Evolutionary conservation across 768 basidiomycete genomes (phyloP).

Genomic region (Suillus luteus): DNA sequence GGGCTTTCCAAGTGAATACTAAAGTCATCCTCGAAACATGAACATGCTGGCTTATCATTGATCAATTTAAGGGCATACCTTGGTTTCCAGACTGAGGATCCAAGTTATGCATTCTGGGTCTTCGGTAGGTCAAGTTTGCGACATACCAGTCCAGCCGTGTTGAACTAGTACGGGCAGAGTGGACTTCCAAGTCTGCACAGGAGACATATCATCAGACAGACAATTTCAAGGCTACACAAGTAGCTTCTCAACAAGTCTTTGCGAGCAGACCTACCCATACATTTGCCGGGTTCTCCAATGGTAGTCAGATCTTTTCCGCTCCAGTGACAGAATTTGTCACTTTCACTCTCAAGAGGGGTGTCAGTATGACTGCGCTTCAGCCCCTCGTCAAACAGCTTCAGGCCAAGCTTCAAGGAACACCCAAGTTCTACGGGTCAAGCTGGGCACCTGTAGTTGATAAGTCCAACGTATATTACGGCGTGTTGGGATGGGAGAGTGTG

Average conservation of each 20-base stretch:
- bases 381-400: slow-evolving; percentile 28
- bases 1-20: slow-evolving; percentile 25
- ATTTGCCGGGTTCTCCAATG: slow-evolving; percentile 27
- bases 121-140: slow-evolving; percentile 18
- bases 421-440: slow-evolving; percentile 31
- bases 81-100: slow-evolving; percentile 33
- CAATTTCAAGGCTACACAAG: slow-evolving; percentile 10
- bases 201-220: slow-evolving; percentile 18
- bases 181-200: slow-evolving; percentile 25
- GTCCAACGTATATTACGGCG: slow-evolving; percentile 27
- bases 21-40: neutral
- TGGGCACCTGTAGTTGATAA: slow-evolving; percentile 27
- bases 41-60: slow-evolving; percentile 8
- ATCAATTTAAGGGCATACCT: slow-evolving; percentile 20
- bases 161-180: slow-evolving; percentile 20
- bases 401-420: slow-evolving; percentile 20
- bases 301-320: slow-evolving; percentile 23
- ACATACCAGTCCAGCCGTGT: neutral
- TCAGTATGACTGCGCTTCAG: slow-evolving; percentile 20
- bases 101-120: slow-evolving; percentile 29
- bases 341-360: slow-evolving; percentile 31
- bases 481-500: slow-evolving; percentile 41
- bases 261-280: slow-evolving; percentile 19
- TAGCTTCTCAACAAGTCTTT: slow-evolving; percentile 19
- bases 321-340: slow-evolving; percentile 38